Conservation (phyloP, 2,329 filamentous ascomycete genomes). For the Teratosphaeria gauchensis region DNA sequence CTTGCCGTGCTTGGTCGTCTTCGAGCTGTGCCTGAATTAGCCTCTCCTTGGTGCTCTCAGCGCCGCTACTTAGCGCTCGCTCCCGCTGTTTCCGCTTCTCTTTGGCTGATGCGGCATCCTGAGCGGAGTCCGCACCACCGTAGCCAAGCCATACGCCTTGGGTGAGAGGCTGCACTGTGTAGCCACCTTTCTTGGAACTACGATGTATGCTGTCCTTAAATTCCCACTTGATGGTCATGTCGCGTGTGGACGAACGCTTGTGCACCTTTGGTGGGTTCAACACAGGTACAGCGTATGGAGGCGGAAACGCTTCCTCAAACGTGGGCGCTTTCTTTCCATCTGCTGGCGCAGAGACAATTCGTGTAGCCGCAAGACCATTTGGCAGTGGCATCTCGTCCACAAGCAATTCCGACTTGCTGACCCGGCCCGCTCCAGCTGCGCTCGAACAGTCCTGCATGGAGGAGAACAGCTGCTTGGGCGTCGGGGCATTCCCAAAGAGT, state of each 20-base stretch:
- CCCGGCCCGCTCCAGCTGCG: slow-evolving; percentile 4
- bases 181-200: slow-evolving; percentile 40
- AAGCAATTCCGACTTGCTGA: slow-evolving; percentile 24
- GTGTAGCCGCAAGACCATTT: slow-evolving; percentile 61
- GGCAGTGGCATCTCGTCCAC: slow-evolving; percentile 61
- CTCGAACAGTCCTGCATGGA: slow-evolving; percentile 51
- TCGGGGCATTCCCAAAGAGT: slow-evolving; percentile 64
- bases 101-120: slow-evolving; percentile 48
- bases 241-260: slow-evolving; percentile 56
- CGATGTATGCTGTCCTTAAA: slow-evolving; percentile 22
- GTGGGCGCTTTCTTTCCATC: slow-evolving; percentile 46
- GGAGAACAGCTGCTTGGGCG: slow-evolving; percentile 72
- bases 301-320: slow-evolving; percentile 64
- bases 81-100: slow-evolving; percentile 60
- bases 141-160: slow-evolving; percentile 58
- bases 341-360: slow-evolving; percentile 48
- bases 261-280: slow-evolving; percentile 60
- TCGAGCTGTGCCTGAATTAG: slow-evolving; percentile 19
- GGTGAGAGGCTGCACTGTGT: slow-evolving; percentile 56
- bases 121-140: slow-evolving; percentile 34
- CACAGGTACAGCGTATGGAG: slow-evolving; percentile 54
- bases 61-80: slow-evolving; percentile 56
- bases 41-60: slow-evolving; percentile 40
- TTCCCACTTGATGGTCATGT: slow-evolving; percentile 38
- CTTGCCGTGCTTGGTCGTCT: slow-evolving; percentile 43